These are phyloP conservation scores for Saccharomyces pastorianus DNA, from an alignment of 1,139 yeast genomes.

Conservation along the genomic window DNA sequence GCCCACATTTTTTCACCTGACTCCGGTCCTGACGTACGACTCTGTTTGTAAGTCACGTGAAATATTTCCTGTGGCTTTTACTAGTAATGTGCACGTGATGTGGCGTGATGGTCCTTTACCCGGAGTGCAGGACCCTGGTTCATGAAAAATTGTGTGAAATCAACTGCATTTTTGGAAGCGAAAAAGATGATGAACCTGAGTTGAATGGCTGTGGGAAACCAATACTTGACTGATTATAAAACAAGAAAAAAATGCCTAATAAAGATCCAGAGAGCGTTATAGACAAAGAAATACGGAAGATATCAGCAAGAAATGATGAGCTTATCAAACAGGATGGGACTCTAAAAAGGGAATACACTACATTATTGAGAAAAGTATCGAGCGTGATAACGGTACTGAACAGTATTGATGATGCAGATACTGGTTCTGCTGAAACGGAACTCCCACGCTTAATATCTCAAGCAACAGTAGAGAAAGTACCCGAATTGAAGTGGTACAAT, in stretches of 20 bases:
- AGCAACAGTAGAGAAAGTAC: conserved; percentile 15
- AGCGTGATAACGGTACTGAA: conserved; percentile 23
- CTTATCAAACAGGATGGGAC: conserved; percentile 26
- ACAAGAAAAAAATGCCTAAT: neutral
- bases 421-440: neutral
- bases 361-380: conserved; percentile 27
- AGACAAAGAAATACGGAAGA: conserved; percentile 13
- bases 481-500: conserved; percentile 26
- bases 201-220: neutral
- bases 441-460: conserved; percentile 14
- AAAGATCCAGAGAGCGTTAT: neutral
- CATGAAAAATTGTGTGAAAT: neutral
- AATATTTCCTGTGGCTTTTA: neutral
- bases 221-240: neutral
- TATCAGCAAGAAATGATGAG: conserved; percentile 27
- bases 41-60: neutral
- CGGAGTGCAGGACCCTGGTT: neutral
- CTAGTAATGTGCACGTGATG: neutral
- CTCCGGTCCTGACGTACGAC: neutral
- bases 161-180: neutral
- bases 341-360: conserved; percentile 27
- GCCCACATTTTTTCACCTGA: neutral
- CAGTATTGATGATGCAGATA: conserved; percentile 13
- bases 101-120: neutral
- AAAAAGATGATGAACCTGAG: neutral